phyloP scores from a whole-genome alignment of 2,329 filamentous ascomycete species.

The Curvularia sp. region DNA sequence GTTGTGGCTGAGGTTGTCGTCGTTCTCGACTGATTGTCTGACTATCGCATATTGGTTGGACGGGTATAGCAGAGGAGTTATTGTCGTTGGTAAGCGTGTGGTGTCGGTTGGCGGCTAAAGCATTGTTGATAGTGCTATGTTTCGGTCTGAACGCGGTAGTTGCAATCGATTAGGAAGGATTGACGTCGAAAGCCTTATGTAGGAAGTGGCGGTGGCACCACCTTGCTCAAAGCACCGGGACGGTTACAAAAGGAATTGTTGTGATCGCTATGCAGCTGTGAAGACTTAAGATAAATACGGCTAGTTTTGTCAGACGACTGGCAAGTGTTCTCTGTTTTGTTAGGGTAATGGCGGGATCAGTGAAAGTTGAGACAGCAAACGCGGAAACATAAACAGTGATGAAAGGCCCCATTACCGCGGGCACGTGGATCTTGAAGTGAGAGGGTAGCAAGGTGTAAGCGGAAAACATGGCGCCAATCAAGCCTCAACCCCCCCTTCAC shows the following conservation, averaged over 20 bases:
- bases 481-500: slow-evolving; percentile 34
- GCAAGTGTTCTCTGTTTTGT: neutral
- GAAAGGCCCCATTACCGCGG: neutral
- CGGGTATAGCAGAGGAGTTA: neutral
- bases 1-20: neutral
- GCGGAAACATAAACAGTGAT: neutral
- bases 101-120: too few relatives aligned
- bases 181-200: neutral
- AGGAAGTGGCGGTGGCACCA: neutral
- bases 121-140: neutral
- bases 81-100: neutral
- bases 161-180: neutral
- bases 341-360: neutral
- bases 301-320: neutral
- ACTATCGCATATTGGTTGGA: neutral
- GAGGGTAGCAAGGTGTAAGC: neutral
- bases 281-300: neutral
- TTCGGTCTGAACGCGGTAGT: neutral
- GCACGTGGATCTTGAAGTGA: neutral
- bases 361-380: slow-evolving; percentile 6
- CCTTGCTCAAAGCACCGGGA: neutral
- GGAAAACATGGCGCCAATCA: neutral
- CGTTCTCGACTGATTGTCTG: neutral
- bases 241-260: neutral
- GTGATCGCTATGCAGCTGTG: neutral